Base-by-base conservation (phyloP, 2,329 filamentous ascomycete species). In the Fusarium oligoseptatum region DNA sequence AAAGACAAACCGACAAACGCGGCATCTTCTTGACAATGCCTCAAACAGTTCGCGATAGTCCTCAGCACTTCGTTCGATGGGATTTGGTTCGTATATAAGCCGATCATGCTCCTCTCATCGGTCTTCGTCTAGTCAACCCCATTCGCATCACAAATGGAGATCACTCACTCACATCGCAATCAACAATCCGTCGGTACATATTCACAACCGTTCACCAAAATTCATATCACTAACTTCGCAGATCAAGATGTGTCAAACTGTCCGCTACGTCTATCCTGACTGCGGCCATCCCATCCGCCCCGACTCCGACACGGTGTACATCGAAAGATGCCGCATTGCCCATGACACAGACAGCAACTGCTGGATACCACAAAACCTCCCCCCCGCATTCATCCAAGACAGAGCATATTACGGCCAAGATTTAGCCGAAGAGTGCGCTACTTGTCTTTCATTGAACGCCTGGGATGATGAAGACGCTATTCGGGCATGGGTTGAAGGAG, bases 221-320 rank as follows among this genome's bases (percentile, higher is more conserved):
- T 12, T 5, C 24, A 60, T n/a, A 41, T 9, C 15, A 24, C 8
- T 61, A 6, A n/a, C n/a, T 11, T 14, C 4, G 12, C n/a, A 65
- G 57, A 24, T 22, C 36, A 63, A 9, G 3, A 80, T 80, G 77
- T 80, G 78, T 48, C 68, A 71, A 22, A 65, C 74, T 1, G 34
- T 78, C 41, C 66, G 69, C 20, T 80, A 79, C 63, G 61, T 73
- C 14, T 72, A 79, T 45, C 73, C 71, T 6, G n/a, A 29, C n/a
- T 80, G 78, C 57, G 64, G 73, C 2, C 78, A 80, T 41, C 63
- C 66, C 3, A 22, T 80, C 17, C 39, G 66, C 5, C 64, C 67
- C 10, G 4, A 41, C 3, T 48, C 61, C 10, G 11, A 58, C 6
- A 15, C 68, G 11, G 78, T 67, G 70, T 39, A 24, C 3, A 29